Base-by-base conservation (phyloP, 2,329 filamentous ascomycete species). In the Paecilomyces dactylethromorphus region DNA sequence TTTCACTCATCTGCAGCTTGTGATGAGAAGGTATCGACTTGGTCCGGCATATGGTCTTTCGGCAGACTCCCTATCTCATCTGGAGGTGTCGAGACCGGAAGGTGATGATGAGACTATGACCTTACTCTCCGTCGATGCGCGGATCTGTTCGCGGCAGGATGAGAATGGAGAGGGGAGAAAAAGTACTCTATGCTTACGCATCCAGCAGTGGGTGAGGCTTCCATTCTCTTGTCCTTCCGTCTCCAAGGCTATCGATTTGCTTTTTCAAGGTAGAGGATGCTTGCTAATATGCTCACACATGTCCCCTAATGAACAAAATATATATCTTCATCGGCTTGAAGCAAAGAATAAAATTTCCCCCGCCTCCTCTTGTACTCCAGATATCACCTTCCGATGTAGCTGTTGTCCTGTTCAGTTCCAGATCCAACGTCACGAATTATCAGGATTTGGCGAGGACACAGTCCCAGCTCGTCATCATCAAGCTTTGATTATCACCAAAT, bases 221-320 rank as follows among this genome's bases (percentile, higher is more conserved):
- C 39, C 53, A 3, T 3, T 8, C 68, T 68, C 58, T 72, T 75
- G 15, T n/a, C 18, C 6, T 21, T 18, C 15, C 18, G 2, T 45
- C 6, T 18, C 3, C 8, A n/a, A n/a, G 1, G 4, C 13, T 45
- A 45, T 45, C 18, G 15, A 8, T 15, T 26, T 26, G 5, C 12
- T 15, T 4, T 15, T n/a, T n/a, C 33, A 4, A 39, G 33, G 15
- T n/a, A 39, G 12, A 39, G 10, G 12, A 39, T 39, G 5, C 11
- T n/a, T n/a, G n/a, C 13, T 21, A 15, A n/a, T 45, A 5, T 18
- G 8, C 35, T 5, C 15, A 7, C 13, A 18, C 13, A 45, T 45
- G 13, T 1, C n/a, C 35, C 18, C 15, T n/a, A n/a, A 6, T 10
- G 33, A 39, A 4, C 33, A 39, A 15, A 39, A 13, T 15, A 18